These are phyloP conservation scores for Ganoderma boninense DNA, from an alignment of 1,284 basidiomycete species.

Conservation along the genomic window DNA sequence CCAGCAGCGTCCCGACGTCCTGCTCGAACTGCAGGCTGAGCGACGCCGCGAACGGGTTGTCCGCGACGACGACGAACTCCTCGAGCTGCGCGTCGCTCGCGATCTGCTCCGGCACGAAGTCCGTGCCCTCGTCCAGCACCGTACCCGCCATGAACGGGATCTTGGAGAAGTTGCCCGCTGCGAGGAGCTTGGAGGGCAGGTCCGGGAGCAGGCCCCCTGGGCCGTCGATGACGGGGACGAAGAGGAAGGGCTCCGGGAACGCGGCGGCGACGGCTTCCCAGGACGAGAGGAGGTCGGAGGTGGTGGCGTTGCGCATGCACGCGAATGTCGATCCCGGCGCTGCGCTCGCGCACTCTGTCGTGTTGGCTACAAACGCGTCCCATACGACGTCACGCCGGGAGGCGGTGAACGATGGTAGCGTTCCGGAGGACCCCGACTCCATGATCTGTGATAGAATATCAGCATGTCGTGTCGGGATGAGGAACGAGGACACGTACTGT, in stretches of 20 bases:
- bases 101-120: slow-evolving; percentile 44
- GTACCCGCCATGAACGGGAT: slow-evolving; percentile 31
- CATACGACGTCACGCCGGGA: slow-evolving; percentile 22
- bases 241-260: slow-evolving; percentile 21
- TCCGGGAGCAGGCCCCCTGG: slow-evolving; percentile 25
- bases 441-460: slow-evolving; percentile 15
- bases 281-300: slow-evolving; percentile 14
- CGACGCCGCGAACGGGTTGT: slow-evolving; percentile 38
- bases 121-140: slow-evolving; percentile 43
- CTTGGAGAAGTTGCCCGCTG: slow-evolving; percentile 27
- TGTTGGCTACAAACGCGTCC: slow-evolving; percentile 21
- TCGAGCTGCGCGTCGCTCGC: slow-evolving; percentile 43
- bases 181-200: slow-evolving; percentile 27
- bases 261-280: slow-evolving; percentile 4
- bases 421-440: slow-evolving; percentile 28
- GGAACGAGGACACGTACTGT: slow-evolving; percentile 45
- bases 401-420: slow-evolving; percentile 20
- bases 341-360: slow-evolving; percentile 20
- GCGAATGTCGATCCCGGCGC: slow-evolving; percentile 7
- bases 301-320: slow-evolving; percentile 13
- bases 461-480: background rate
- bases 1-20: slow-evolving; percentile 44
- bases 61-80: slow-evolving; percentile 15
- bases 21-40: slow-evolving; percentile 39
- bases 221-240: slow-evolving; percentile 30